Evolutionary conservation across 352 stramenopile genomes (phyloP).

Genomic region (Globisporangium iwayamae): DNA sequence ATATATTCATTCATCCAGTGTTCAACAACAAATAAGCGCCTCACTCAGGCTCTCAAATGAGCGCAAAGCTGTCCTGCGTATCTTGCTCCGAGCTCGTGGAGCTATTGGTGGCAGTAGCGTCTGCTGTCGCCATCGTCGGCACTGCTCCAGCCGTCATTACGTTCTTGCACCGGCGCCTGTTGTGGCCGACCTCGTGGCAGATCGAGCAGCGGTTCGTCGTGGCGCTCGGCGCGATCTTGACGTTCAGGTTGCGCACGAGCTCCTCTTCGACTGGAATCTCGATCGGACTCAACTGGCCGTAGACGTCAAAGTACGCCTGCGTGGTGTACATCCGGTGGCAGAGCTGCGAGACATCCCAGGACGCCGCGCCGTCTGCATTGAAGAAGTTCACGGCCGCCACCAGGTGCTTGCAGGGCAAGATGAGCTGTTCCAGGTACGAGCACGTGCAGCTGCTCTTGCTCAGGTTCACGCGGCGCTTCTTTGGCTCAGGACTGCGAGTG

Average conservation of each 20-base stretch:
- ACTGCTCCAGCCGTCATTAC: background rate
- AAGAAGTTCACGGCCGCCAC: slow-evolving; percentile 34
- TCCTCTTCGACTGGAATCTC: slow-evolving; percentile 45
- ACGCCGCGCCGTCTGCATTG: slow-evolving; percentile 27
- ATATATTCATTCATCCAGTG: background rate
- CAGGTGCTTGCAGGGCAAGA: slow-evolving; percentile 39
- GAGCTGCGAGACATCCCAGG: slow-evolving; percentile 31
- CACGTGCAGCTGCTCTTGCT: slow-evolving; percentile 31
- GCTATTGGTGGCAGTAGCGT: background rate
- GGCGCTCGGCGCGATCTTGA: slow-evolving; percentile 28
- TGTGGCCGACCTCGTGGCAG: slow-evolving; percentile 42
- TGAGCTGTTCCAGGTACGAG: slow-evolving; percentile 30
- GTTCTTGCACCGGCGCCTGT: slow-evolving; percentile 34
- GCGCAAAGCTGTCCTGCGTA: background rate
- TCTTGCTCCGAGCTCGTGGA: background rate
- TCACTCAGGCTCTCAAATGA: background rate
- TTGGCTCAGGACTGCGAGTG: slow-evolving; percentile 20
- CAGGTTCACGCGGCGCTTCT: slow-evolving; percentile 39
- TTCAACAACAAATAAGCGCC: background rate
- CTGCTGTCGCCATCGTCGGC: background rate
- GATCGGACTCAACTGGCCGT: slow-evolving; percentile 23
- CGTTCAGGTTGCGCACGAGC: slow-evolving; percentile 33
- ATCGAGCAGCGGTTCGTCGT: slow-evolving; percentile 33
- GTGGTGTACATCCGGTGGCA: slow-evolving; percentile 31
- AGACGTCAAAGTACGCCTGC: slow-evolving; percentile 28